A percentile compares a stretch with the other conserved stretches of the same genome.
Evolutionary conservation across 2,329 filamentous ascomycete genomes (phyloP).

Genomic region (Boeremia lycopersici): DNA sequence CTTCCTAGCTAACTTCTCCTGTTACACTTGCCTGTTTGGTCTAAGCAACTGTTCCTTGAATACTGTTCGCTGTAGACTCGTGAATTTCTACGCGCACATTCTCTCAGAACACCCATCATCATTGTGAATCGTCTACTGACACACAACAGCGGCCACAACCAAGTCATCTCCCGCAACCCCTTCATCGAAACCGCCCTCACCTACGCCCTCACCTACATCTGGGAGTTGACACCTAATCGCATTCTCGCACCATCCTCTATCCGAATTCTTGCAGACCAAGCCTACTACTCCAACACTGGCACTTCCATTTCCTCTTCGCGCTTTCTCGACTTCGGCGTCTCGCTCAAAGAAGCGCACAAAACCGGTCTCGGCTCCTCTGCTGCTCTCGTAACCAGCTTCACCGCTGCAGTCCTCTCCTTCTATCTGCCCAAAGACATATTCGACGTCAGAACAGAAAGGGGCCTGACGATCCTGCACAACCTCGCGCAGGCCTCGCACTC

Average conservation of each 20-base stretch:
- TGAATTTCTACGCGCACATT: neutral
- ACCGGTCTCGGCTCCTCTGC: constrained; percentile 95
- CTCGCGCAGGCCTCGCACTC: constrained; percentile 93
- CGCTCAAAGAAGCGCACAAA: constrained; percentile 82
- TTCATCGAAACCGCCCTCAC: constrained; percentile 92
- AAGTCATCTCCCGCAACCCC: constrained; percentile 66
- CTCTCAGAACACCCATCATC: neutral
- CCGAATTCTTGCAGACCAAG: constrained; percentile 90
- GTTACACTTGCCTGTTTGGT: neutral
- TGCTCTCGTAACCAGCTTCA: constrained; percentile 87
- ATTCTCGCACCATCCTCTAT: constrained; percentile 73
- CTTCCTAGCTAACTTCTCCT: neutral
- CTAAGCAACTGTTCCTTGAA: neutral
- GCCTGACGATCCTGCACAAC: constrained; percentile 77
- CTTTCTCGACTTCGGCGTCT: constrained; percentile 80
- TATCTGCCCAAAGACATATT: constrained; percentile 67
- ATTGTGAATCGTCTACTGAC: neutral
- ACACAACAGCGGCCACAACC: constrained; percentile 39
- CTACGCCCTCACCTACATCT: constrained; percentile 86
- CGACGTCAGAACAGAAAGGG: constrained; percentile 60
- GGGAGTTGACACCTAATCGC: constrained; percentile 52
- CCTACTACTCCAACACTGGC: constrained; percentile 79
- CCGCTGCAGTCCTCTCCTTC: constrained; percentile 75
- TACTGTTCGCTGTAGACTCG: neutral
- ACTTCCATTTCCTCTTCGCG: constrained; percentile 48